Base-by-base conservation (phyloP, 371 early-diverging fungal genomes). In the Apophysomyces variabilis region DNA sequence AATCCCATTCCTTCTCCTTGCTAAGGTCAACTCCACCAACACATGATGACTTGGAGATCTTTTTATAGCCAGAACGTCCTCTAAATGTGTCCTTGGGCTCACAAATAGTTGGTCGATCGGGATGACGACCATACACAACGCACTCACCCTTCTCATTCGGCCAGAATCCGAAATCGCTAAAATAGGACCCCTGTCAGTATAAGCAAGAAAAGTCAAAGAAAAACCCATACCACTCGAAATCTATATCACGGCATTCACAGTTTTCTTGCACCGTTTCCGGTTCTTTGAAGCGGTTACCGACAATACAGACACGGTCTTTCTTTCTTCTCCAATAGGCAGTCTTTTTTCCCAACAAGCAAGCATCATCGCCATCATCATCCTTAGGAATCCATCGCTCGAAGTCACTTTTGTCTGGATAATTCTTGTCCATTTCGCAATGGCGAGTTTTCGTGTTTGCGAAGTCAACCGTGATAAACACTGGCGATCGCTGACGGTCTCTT, bases 291-390 rank as follows among this genome's bases (percentile, higher is more conserved):
- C 87, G 81, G 44, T 89, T 76, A 14, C 86, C 87, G 2, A 95
- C 89, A 39, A 71, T 86, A 73, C 96, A 96, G 3, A 77, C 72
- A 39, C 87, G 88, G 57, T 86, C 87, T 13, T 82, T 76, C 83
- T 95, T 95, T 65, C 95, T 90, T 6, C 96, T 86, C 86, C 90
- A 92, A 70, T 90, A 90, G 6, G 74, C 78, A 7, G 80, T 80
- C 70, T 75, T 72, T 39, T 76, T 73, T 18, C 85, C 85, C 14
- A 83, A 64, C 1, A 85, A 58, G 60, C 84, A 77, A 4, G 73
- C 66, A 38, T 84, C 75, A 50, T 77, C 78, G n/a, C 77, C 73
- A 44, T 80, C 82, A 39, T 86, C 87, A 56, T 89, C 86, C 60
- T 81, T 71, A 38, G 92, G 89, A 37, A 86, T 76, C 93, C 93